Evolutionary conservation across 345 rosid genomes (phyloP).

Genomic region (Clausena lansium): DNA sequence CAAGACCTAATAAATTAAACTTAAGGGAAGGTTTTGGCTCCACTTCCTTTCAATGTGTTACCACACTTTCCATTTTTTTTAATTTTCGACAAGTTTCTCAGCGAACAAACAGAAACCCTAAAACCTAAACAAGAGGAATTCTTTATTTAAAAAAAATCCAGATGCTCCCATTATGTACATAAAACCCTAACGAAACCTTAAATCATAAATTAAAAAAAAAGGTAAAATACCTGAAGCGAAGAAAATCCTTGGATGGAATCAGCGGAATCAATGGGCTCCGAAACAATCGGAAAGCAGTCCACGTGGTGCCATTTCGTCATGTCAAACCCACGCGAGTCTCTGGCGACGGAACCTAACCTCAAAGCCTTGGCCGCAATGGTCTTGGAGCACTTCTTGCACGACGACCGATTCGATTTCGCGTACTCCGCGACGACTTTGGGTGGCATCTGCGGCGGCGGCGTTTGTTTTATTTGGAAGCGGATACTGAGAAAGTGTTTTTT

Average conservation of each 20-base stretch:
- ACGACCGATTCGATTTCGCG: constrained; percentile 78
- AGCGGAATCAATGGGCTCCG: constrained; percentile 34
- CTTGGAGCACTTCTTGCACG: constrained; percentile 70
- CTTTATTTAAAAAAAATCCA: background rate
- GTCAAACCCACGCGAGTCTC: constrained; percentile 69
- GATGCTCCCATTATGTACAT: background rate
- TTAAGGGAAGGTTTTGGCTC: too few relatives aligned
- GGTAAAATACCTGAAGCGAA: constrained; percentile 47
- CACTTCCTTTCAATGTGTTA: too few relatives aligned
- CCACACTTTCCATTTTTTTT: too few relatives aligned
- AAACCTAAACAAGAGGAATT: too few relatives aligned
- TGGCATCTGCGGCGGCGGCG: background rate
- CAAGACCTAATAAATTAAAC: too few relatives aligned
- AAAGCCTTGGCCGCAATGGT: constrained; percentile 47
- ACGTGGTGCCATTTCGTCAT: constrained; percentile 80
- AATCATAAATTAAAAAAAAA: background rate
- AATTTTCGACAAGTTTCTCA: too few relatives aligned
- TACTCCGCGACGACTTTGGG: constrained; percentile 63
- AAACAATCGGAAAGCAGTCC: constrained; percentile 48
- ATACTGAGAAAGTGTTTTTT: background rate
- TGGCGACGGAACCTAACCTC: constrained; percentile 56
- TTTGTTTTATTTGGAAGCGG: background rate
- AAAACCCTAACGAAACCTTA: background rate
- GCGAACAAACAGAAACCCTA: too few relatives aligned
- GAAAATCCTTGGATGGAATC: constrained; percentile 60